Percentiles rank a stretch among this genome's conserved stretches.
Conservation (phyloP, 1,139 yeast genomes). For the Kluyveromyces sp. region DNA sequence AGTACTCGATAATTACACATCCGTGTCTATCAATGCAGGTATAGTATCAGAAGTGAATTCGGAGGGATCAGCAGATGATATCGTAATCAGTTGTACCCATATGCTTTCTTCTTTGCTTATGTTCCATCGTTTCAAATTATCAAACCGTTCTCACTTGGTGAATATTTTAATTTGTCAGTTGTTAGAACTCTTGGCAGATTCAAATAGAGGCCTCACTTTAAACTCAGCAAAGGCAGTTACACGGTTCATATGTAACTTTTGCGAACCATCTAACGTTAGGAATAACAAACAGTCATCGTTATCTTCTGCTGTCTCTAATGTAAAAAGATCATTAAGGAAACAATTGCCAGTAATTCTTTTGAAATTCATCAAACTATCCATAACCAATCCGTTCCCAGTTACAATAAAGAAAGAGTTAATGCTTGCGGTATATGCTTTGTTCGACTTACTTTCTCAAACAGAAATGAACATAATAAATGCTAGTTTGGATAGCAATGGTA, state of each 20-base stretch:
- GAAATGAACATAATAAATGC: conserved; percentile 63
- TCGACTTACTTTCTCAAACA: conserved; percentile 59
- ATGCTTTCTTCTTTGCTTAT: conserved; percentile 49
- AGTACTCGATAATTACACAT: conserved; percentile 1
- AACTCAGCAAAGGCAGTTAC: conserved; percentile 40
- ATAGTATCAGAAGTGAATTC: too few species aligned
- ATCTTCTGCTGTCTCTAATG: conserved; percentile 47
- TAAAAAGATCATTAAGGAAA: conserved; percentile 54
- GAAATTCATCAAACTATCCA: conserved; percentile 45
- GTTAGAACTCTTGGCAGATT: conserved; percentile 39
- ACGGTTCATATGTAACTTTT: conserved; percentile 57
- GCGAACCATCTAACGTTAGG: conserved; percentile 50
- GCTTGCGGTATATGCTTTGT: conserved; percentile 52
- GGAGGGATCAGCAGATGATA: conserved; percentile 13
- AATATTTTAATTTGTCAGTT: conserved; percentile 41
- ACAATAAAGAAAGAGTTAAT: conserved; percentile 44
- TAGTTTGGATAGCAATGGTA: conserved; percentile 64
- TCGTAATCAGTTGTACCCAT: conserved; percentile 37
- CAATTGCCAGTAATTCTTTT: conserved; percentile 56
- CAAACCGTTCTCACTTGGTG: conserved; percentile 66
- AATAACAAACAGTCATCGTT: conserved; percentile 32
- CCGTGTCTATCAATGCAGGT: not conserved
- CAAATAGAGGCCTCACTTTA: conserved; percentile 12
- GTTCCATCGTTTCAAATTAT: conserved; percentile 61
- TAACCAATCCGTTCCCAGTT: conserved; percentile 43